Evolutionary conservation across 768 basidiomycete species (phyloP).

Genomic region (Podaxis carcinomalis): DNA sequence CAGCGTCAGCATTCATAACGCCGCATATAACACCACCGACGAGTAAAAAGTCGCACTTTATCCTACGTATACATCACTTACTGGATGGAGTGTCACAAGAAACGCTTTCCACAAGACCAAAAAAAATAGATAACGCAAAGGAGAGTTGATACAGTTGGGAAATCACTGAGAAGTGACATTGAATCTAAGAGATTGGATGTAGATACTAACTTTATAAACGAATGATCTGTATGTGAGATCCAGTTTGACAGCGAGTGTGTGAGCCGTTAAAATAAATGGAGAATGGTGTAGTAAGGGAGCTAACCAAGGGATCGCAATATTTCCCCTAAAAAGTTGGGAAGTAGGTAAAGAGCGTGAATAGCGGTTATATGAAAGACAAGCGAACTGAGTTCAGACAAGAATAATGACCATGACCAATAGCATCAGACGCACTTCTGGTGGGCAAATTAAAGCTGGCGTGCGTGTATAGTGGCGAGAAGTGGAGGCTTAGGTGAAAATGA

Average conservation of each 20-base stretch:
- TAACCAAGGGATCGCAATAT: not conserved
- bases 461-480: constrained; percentile 16
- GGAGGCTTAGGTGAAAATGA: constrained; percentile 16
- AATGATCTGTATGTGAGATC: not conserved
- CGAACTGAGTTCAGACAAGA: constrained; percentile 3
- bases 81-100: not conserved
- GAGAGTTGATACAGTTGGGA: constrained; percentile 11
- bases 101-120: not conserved
- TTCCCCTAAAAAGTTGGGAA: not conserved
- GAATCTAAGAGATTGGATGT: constrained; percentile 9
- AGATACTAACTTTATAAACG: constrained; percentile 6
- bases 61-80: constrained; percentile 10
- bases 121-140: constrained; percentile 8
- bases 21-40: constrained; percentile 62
- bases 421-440: constrained; percentile 1
- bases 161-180: not conserved
- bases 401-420: not conserved
- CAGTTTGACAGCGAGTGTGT: not conserved
- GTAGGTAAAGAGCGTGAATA: constrained; percentile 3
- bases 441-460: constrained; percentile 2
- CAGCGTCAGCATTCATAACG: constrained; percentile 92
- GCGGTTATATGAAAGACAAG: not conserved
- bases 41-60: constrained; percentile 21
- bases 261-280: not conserved
- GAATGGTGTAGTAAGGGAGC: not conserved